These are phyloP conservation scores for Galerina sulciceps DNA, from an alignment of 768 basidiomycete species.

Conservation along the genomic window DNA sequence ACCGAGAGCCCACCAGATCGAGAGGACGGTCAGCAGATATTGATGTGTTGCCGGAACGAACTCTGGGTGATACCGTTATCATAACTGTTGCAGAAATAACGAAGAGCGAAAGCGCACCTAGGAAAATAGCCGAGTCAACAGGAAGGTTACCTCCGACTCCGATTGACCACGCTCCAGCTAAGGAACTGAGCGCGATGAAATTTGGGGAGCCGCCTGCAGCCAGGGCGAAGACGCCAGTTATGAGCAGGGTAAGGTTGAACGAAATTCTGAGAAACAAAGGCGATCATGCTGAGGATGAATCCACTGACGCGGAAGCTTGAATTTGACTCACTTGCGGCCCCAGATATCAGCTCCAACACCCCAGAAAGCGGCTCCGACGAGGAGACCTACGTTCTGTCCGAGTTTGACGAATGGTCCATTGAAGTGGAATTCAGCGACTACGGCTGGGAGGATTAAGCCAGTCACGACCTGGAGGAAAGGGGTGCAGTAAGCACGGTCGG, in stretches of 20 bases:
- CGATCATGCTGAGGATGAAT: too few relatives aligned
- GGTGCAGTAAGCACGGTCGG: neutral
- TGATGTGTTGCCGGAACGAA: slow-evolving; percentile 76
- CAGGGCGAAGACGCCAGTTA: slow-evolving; percentile 66
- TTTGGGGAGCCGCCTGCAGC: slow-evolving; percentile 65
- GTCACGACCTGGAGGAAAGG: slow-evolving; percentile 25
- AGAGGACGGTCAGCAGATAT: slow-evolving; percentile 74
- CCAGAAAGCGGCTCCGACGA: slow-evolving; percentile 74
- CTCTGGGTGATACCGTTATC: slow-evolving; percentile 40
- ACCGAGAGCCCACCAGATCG: slow-evolving; percentile 82
- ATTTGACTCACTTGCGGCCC: slow-evolving; percentile 57
- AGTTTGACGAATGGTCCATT: slow-evolving; percentile 67
- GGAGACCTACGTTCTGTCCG: slow-evolving; percentile 71
- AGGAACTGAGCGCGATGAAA: slow-evolving; percentile 49
- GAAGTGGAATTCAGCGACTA: slow-evolving; percentile 67
- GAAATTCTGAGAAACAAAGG: slow-evolving; percentile 45
- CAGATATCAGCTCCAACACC: slow-evolving; percentile 71
- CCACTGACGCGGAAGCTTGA: neutral
- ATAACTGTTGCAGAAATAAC: neutral
- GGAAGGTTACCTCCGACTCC: slow-evolving; percentile 74
- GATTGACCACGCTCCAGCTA: slow-evolving; percentile 62
- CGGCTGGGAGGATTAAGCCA: slow-evolving; percentile 59
- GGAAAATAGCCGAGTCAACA: slow-evolving; percentile 77
- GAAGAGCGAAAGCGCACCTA: slow-evolving; percentile 46
- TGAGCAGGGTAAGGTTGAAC: slow-evolving; percentile 72